Percentiles rank a stretch among this genome's conserved stretches.
Evolutionary conservation across 1,284 basidiomycete genomes (phyloP).

Genomic region (Melanopsichium pennsylvanicum): DNA sequence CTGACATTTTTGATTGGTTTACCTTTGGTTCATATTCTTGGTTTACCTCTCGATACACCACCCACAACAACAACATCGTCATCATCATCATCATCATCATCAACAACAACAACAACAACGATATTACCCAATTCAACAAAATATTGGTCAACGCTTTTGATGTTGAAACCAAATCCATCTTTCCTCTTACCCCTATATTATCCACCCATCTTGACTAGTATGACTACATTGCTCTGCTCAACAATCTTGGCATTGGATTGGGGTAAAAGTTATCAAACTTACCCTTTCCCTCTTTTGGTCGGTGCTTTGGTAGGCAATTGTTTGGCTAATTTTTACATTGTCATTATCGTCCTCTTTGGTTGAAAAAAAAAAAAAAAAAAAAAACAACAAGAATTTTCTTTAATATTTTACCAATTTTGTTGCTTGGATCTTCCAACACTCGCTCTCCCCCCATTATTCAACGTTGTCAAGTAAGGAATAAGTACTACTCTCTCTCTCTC

Average conservation of each 20-base stretch:
- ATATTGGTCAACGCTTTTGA: constrained; percentile 8
- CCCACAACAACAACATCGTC: not conserved
- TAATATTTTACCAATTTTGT: too few species aligned
- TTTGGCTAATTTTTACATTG: constrained; percentile 7
- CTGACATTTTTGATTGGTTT: constrained; percentile 11
- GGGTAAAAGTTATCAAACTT: constrained; percentile 25
- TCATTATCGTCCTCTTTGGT: constrained; percentile 12
- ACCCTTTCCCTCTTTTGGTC: constrained; percentile 30
- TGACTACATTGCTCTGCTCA: not conserved
- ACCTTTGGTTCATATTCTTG: constrained; percentile 11
- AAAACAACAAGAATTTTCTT: not conserved
- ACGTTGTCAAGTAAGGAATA: too few species aligned
- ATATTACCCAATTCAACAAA: not conserved
- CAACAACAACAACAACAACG: not conserved
- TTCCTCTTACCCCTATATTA: constrained; percentile 26
- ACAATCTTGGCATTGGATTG: constrained; percentile 18
- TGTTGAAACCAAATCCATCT: constrained; percentile 14
- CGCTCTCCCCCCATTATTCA: too few species aligned
- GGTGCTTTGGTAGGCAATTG: constrained; percentile 9
- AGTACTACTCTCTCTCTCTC: too few species aligned
- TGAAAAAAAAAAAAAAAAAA: not conserved
- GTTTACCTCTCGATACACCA: constrained; percentile 3
- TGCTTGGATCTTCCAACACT: too few species aligned
- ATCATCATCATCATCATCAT: not conserved
- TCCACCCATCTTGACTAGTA: not conserved